phyloP scores from a whole-genome alignment of 352 stramenopile species.

The Saprolegnia diclina region DNA sequence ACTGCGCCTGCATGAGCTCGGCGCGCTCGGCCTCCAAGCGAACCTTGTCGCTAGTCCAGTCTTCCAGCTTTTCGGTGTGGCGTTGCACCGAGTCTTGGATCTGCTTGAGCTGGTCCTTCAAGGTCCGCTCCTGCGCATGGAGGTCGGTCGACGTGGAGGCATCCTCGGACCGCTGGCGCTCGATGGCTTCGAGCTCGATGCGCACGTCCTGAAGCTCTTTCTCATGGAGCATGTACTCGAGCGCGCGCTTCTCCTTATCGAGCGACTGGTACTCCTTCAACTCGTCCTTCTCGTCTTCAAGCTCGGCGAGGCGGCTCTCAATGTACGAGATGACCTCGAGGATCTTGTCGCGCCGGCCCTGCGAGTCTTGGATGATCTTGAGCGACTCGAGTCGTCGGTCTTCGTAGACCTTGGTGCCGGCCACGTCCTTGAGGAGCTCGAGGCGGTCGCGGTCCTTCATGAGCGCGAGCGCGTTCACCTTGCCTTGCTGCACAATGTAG shows the following conservation, averaged over 20 bases:
- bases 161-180: conserved; percentile 59
- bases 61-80: conserved; percentile 44
- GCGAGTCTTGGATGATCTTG: conserved; percentile 96
- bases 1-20: conserved; percentile 67
- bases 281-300: conserved; percentile 99
- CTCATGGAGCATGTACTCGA: conserved; percentile 96
- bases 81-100: neutral
- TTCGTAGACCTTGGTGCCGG: conserved; percentile 98
- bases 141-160: conserved; percentile 44
- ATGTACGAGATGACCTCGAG: conserved; percentile 94
- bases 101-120: conserved; percentile 36
- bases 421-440: conserved; percentile 97
- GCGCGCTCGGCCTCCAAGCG: conserved; percentile 63
- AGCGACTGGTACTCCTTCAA: conserved; percentile 92
- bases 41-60: conserved; percentile 32
- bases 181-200: conserved; percentile 57
- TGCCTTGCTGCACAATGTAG: conserved; percentile 99
- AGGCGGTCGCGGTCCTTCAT: conserved; percentile 98
- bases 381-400: conserved; percentile 95
- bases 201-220: conserved; percentile 73
- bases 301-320: conserved; percentile 88
- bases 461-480: conserved; percentile 96
- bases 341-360: conserved; percentile 93
- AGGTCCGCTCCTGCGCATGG: conserved; percentile 66
- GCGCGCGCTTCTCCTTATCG: conserved; percentile 91